These are phyloP conservation scores for Ogataea paradorogensis DNA, from an alignment of 805 yeast genomes.

Conservation along the genomic window DNA sequence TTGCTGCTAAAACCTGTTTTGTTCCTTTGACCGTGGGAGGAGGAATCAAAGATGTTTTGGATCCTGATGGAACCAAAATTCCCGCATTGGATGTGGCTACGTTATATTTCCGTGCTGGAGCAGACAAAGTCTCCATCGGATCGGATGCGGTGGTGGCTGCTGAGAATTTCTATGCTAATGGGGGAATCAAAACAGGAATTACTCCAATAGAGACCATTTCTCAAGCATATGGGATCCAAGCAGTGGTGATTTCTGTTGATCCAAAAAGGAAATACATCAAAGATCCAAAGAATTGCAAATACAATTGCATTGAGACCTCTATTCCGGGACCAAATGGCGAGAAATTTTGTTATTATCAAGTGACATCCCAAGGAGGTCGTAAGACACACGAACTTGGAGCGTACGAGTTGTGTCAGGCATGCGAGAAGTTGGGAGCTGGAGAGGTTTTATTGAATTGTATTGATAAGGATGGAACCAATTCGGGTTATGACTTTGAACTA, in stretches of 20 bases:
- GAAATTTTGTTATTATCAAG: constrained; percentile 87
- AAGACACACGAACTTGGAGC: constrained; percentile 87
- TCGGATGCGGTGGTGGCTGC: constrained; percentile 94
- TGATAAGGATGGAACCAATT: constrained; percentile 94
- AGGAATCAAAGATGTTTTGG: constrained; percentile 88
- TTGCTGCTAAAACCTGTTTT: constrained; percentile 85
- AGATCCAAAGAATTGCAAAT: constrained; percentile 56
- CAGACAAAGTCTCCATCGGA: constrained; percentile 98
- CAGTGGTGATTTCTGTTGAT: constrained; percentile 97
- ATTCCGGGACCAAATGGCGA: constrained; percentile 87
- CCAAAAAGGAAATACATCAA: constrained; percentile 84
- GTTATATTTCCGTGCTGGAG: constrained; percentile 91
- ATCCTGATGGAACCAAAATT: constrained; percentile 74
- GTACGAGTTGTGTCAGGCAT: constrained; percentile 79
- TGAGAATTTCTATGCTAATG: constrained; percentile 66
- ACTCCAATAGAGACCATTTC: constrained; percentile 94
- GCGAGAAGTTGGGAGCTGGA: constrained; percentile 94
- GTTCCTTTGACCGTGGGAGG: constrained; percentile 99
- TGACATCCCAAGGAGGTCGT: constrained; percentile 96
- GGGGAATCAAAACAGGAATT: constrained; percentile 59
- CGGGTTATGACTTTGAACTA: constrained; percentile 89
- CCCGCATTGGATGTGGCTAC: constrained; percentile 91
- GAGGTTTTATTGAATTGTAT: constrained; percentile 91
- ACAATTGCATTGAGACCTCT: constrained; percentile 60
- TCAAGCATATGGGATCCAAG: constrained; percentile 89